phyloP scores from a whole-genome alignment of 2,329 filamentous ascomycete genomes.

The Fusarium algeriense region DNA sequence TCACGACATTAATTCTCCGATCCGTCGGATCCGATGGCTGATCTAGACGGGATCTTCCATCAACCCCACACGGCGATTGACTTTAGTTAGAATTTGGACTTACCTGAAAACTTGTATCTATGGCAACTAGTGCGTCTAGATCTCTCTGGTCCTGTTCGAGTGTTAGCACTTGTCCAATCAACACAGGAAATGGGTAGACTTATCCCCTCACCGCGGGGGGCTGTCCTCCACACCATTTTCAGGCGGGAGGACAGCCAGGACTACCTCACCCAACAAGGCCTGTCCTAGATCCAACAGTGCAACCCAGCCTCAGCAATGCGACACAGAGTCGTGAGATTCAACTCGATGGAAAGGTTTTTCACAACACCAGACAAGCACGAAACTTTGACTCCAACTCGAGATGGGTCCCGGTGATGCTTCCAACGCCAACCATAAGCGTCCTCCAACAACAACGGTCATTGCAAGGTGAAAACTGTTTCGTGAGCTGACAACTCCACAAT shows the following conservation, averaged over 20 bases:
- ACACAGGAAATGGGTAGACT: conserved; percentile 52
- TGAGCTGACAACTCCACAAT: conserved; percentile 25
- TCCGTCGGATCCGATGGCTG: conserved; percentile 15
- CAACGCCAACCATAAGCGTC: conserved; percentile 17
- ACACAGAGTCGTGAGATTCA: conserved; percentile 11
- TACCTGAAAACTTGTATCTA: background rate
- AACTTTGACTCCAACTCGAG: conserved; percentile 93
- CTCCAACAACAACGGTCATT: conserved; percentile 9
- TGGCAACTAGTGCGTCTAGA: background rate
- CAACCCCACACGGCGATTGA: conserved; percentile 15
- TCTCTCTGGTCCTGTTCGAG: conserved; percentile 34
- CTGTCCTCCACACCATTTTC: conserved; percentile 62
- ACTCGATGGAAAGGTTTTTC: conserved; percentile 19
- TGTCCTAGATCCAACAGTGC: conserved; percentile 43
- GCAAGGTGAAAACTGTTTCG: conserved; percentile 26
- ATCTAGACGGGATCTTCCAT: conserved; percentile 6
- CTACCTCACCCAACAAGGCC: conserved; percentile 51
- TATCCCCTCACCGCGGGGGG: conserved; percentile 63
- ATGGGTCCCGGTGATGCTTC: conserved; percentile 77
- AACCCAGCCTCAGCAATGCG: conserved; percentile 36
- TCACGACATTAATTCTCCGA: conserved; percentile 22
- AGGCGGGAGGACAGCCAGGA: conserved; percentile 64
- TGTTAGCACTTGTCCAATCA: conserved; percentile 45
- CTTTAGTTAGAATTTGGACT: background rate
- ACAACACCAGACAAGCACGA: conserved; percentile 80